Conservation (phyloP, 2,329 filamentous ascomycete species). For the Trichoderma hamatum region DNA sequence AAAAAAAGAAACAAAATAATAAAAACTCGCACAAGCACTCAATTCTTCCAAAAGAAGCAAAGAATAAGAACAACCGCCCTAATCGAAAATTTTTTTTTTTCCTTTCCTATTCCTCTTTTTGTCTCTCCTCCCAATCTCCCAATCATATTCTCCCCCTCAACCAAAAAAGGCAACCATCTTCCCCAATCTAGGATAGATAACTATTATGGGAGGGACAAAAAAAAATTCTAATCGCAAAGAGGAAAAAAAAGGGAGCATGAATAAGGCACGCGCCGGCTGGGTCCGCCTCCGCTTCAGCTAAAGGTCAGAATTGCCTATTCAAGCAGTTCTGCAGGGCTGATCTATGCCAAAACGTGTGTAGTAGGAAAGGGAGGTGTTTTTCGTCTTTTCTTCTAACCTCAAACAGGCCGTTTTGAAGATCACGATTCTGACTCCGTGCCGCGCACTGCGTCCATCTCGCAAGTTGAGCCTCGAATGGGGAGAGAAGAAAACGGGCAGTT, state of each 20-base stretch:
- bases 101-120: neutral
- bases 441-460: neutral
- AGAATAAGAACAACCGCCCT: neutral
- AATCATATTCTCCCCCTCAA: slow-evolving; percentile 22
- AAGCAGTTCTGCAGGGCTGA: slow-evolving; percentile 14
- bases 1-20: neutral
- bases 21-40: neutral
- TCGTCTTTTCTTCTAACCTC: slow-evolving; percentile 17
- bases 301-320: slow-evolving; percentile 23
- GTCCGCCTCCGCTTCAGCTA: slow-evolving; percentile 4
- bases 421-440: neutral
- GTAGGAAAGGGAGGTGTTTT: neutral
- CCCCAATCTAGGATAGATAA: slow-evolving; percentile 26
- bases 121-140: neutral
- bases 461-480: neutral
- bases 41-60: neutral
- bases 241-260: neutral
- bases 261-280: neutral
- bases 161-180: slow-evolving; percentile 30
- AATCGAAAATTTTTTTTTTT: neutral
- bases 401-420: slow-evolving; percentile 14
- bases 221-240: slow-evolving; percentile 27
- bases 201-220: slow-evolving; percentile 4
- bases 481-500: neutral
- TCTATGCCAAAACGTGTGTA: slow-evolving; percentile 7